Evolutionary conservation across 306 rosid genomes (phyloP).

Genomic region (Cicer pinnatifidum): DNA sequence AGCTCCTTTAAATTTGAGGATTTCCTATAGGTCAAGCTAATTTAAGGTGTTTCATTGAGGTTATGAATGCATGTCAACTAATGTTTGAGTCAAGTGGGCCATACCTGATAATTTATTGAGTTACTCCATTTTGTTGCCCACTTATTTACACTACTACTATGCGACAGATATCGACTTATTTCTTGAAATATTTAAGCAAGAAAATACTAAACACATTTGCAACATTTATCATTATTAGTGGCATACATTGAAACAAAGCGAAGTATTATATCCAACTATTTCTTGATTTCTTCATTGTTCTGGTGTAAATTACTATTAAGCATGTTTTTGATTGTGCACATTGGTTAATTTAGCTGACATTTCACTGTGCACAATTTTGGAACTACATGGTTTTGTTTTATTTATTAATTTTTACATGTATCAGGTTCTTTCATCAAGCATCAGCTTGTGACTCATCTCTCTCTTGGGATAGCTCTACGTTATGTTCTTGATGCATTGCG

Average conservation of each 20-base stretch:
- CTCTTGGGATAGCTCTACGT: constrained; percentile 96
- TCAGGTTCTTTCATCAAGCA: constrained; percentile 91
- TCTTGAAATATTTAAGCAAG: too few species aligned
- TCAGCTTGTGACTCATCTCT: constrained; percentile 92
- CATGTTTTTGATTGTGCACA: constrained; percentile 18
- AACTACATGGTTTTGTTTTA: neutral
- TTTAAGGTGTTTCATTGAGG: neutral
- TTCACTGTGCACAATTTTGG: neutral
- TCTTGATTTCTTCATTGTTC: neutral
- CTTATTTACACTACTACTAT: too few species aligned
- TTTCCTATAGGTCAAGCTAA: constrained; percentile 1
- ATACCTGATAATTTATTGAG: too few species aligned
- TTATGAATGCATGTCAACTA: neutral
- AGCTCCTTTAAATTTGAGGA: constrained; percentile 13
- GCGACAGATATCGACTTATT: too few species aligned
- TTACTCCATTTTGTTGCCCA: too few species aligned
- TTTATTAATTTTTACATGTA: constrained; percentile 27
- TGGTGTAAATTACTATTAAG: constrained; percentile 3
- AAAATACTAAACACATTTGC: too few species aligned
- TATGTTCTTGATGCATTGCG: constrained; percentile 95
- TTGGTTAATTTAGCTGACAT: neutral
- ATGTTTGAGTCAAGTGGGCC: too few species aligned
- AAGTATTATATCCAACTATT: too few species aligned
- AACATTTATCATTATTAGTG: too few species aligned
- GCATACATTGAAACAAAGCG: too few species aligned